Conservation (phyloP, 176 grass and related monocot genomes). For the Secale cereale region DNA sequence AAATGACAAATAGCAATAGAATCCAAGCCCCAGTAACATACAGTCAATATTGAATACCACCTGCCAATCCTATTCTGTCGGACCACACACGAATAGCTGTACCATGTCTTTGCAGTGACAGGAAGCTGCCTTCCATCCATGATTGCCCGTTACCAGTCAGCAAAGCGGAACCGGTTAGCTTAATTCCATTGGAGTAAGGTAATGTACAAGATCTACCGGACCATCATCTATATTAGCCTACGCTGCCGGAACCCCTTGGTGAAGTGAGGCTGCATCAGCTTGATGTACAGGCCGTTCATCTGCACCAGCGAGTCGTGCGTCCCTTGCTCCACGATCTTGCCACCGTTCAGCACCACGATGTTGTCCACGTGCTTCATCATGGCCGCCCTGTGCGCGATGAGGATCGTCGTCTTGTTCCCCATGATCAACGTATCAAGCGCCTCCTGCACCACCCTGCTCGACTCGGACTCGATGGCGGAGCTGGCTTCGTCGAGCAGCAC, state of each 20-base stretch:
- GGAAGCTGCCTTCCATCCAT: background rate
- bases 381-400: constrained; percentile 76
- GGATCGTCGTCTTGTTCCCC: constrained; percentile 96
- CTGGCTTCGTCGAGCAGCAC: constrained; percentile 91
- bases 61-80: constrained; percentile 18
- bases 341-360: constrained; percentile 86
- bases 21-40: too few relatives aligned
- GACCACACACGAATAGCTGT: background rate
- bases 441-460: constrained; percentile 93
- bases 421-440: constrained; percentile 90
- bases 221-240: constrained; percentile 56
- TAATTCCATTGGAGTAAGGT: background rate
- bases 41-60: too few relatives aligned
- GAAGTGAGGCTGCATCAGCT: constrained; percentile 98
- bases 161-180: constrained; percentile 11
- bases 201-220: constrained; percentile 36
- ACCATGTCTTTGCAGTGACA: constrained; percentile 1
- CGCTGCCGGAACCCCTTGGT: constrained; percentile 86
- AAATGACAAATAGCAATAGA: too few relatives aligned
- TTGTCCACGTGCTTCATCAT: constrained; percentile 99
- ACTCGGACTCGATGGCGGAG: constrained; percentile 92
- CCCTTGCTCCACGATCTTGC: constrained; percentile 93
- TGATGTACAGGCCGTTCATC: constrained; percentile 86
- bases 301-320: constrained; percentile 79
- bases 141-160: background rate